Conservation (phyloP, 148 eudicot species). For the Cornus suecica region DNA sequence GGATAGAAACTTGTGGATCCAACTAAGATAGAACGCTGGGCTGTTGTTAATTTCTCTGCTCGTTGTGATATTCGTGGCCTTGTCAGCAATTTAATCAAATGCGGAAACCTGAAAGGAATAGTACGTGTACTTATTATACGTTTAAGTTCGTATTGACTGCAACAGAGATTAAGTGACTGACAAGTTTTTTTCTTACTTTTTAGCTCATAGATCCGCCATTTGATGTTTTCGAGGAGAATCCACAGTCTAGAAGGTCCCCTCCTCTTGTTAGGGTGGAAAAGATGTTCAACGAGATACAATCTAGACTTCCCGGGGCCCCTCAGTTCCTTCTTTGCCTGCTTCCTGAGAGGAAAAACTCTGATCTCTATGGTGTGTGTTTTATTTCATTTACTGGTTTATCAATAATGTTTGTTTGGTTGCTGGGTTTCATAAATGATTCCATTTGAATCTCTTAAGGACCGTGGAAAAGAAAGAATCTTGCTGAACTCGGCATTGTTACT, state of each 20-base stretch:
- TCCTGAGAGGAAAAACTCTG: constrained; percentile 89
- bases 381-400: too few species aligned
- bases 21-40: constrained; percentile 68
- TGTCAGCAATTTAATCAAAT: constrained; percentile 61
- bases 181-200: background rate
- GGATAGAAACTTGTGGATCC: constrained; percentile 69
- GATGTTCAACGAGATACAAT: constrained; percentile 69
- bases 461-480: constrained; percentile 78
- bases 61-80: constrained; percentile 53
- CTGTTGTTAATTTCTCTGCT: constrained; percentile 77
- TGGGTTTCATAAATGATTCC: background rate
- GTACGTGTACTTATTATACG: constrained; percentile 34
- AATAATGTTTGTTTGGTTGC: too few species aligned
- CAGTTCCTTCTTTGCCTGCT: constrained; percentile 79
- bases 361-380: constrained; percentile 64
- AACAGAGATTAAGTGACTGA: background rate
- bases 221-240: constrained; percentile 74
- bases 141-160: background rate
- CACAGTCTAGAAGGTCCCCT: constrained; percentile 69
- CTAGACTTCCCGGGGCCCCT: constrained; percentile 86
- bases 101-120: constrained; percentile 73
- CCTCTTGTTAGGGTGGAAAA: constrained; percentile 82
- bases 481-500: constrained; percentile 80
- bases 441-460: constrained; percentile 53
- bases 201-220: constrained; percentile 65